Conservation (phyloP, 768 basidiomycete species). For the Serendipita indica region DNA sequence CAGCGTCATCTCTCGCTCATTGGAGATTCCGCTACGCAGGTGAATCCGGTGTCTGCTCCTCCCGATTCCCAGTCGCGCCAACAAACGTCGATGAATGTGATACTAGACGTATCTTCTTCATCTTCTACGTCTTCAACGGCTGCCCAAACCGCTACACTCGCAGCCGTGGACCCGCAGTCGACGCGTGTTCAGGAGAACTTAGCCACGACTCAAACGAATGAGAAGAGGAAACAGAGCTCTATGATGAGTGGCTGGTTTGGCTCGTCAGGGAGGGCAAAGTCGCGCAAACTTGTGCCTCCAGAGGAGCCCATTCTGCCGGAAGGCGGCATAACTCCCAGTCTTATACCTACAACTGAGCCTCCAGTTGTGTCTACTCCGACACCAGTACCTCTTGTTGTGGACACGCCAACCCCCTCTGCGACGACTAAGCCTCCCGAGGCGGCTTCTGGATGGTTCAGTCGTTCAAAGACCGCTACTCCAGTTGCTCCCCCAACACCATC, state of each 20-base stretch:
- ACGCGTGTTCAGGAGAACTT: neutral
- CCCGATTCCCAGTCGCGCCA: neutral
- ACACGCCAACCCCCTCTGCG: neutral
- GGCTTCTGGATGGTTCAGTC: neutral
- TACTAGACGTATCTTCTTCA: neutral
- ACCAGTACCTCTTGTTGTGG: neutral
- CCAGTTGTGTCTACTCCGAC: neutral
- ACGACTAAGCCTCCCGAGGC: neutral
- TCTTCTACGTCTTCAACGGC: neutral
- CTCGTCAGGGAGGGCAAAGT: neutral
- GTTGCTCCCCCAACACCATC: neutral
- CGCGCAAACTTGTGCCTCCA: neutral
- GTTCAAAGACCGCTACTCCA: neutral
- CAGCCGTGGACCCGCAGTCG: neutral
- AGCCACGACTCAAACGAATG: neutral
- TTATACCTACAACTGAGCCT: neutral
- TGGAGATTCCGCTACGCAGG: neutral
- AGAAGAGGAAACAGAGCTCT: neutral
- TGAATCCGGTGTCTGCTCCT: neutral
- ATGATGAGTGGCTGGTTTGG: slow-evolving; percentile 6
- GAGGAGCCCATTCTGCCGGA: neutral
- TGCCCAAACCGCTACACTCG: neutral
- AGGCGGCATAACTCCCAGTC: neutral
- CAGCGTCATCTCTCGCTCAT: neutral
- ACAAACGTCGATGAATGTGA: neutral